Evolutionary conservation across 2,329 filamentous ascomycete genomes (phyloP), one percentile per base, ranked within the genome.

Genomic region (Sclerotinia nivalis): DNA sequence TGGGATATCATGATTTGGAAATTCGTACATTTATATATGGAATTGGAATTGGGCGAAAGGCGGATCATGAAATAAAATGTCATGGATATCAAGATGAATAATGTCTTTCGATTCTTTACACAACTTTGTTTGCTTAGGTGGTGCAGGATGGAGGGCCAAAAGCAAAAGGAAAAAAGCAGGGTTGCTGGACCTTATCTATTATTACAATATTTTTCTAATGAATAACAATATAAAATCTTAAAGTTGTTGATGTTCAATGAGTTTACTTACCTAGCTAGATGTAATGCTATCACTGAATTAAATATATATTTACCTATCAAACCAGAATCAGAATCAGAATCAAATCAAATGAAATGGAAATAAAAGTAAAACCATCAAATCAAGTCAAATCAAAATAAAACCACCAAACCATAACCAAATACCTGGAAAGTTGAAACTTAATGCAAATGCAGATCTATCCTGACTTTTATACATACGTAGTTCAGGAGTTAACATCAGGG

Each of bases 71-170:
- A 34, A 59, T 43, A 31, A 6, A 6, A 4, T 50, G 7, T 56
- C 34, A 50, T 50, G 45, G 20, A 37, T 50, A 18, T 22, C 59
- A 37, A 25, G 47, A 64, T 52, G n/a, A 20, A 37, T 50, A 50
- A 50, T 50, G 31, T 62, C 28, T 49, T 62, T 50, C 31, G 22
- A 62, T 64, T 64, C 60, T 64, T 50, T 50, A 50, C 60, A 40
- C 47, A 25, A 37, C 28, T 10, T 37, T 34, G 31, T 31, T 34
- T 50, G 12, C 12, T 37, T 2, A 12, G 7, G 28, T 2, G 22
- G 31, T 2, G 22, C 4, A 5, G 5, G 20, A 12, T 18, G 4
- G n/a, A 52, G 31, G 8, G 15, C 12, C 40, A 15, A 43, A 43
- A 43, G 40, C 13, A 28, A 34, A 7, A 5, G 49, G 2, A 13